Evolutionary conservation across 352 stramenopile species (phyloP), one percentile per base, ranked within the genome.

Genomic region (Globisporangium acanthophoron): DNA sequence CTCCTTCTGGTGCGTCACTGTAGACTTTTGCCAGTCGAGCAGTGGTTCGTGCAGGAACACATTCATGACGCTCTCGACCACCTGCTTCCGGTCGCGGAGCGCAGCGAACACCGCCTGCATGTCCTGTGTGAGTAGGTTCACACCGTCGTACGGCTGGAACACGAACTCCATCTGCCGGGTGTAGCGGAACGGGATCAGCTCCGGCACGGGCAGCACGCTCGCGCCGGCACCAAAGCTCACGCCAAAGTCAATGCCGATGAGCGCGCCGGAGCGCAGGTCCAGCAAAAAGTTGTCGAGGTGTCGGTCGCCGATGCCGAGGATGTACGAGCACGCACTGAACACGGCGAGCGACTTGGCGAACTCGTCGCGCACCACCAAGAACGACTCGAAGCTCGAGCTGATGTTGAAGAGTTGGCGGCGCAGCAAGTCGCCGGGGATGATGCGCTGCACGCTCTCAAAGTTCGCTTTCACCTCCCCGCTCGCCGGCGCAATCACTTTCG

Each of bases 201-300:
- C 90, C 0, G 90, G 90, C 2, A 97, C 85, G 7, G 85, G 81
- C 21, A 97, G 60, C 44, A 87, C 62, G 59, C 86, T 91, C 24
- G 85, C 85, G 3, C 85, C 80, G 15, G 83, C 85, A 18, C 90
- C 90, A 71, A 97, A 97, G 59, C 89, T 96, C 55, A 95, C 85
- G 15, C 90, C 90, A 64, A 97, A 97, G 59, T 97, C 90, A 39
- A 97, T 97, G 41, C 85, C 87, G 50, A 97, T 87, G 31, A 97
- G 71, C 21, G 69, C 68, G 1, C 85, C 88, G n/a, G 67, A 85
- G 7, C 56, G 58, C 41, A 85, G 65, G 57, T 96, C 85, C 1
- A 97, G 71, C 9, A 97, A 60, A 54, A 97, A 96, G 56, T 97
- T 97, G 56, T 97, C 90, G 51, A 97, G 52, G 51, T 97, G 90